Conservation (phyloP, 139 green algal genomes). For the Picochlorum sp. region DNA sequence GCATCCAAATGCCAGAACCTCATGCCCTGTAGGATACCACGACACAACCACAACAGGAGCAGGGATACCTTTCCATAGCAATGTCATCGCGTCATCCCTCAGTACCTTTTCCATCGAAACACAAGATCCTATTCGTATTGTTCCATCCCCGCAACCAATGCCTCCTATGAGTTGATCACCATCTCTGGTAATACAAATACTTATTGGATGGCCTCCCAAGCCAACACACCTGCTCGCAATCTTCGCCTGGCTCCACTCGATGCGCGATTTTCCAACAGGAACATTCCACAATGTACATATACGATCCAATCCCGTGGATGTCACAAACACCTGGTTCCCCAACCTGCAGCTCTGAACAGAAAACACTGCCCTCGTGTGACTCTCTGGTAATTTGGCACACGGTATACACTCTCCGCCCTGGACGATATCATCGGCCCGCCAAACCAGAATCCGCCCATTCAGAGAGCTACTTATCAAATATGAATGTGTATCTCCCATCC, state of each 20-base stretch:
- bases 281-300: not conserved
- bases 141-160: constrained; percentile 24
- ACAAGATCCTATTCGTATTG: constrained; percentile 9
- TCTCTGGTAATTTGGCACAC: not conserved
- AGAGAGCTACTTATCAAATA: not conserved
- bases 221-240: not conserved
- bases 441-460: not conserved
- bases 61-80: constrained; percentile 21
- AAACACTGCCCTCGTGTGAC: constrained; percentile 7
- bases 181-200: not conserved
- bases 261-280: too few relatives aligned
- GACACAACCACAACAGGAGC: constrained; percentile 16
- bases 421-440: not conserved
- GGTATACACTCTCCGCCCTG: not conserved
- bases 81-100: not conserved
- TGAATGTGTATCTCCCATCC: not conserved
- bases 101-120: not conserved
- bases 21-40: constrained; percentile 11
- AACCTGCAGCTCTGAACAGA: constrained; percentile 1
- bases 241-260: not conserved
- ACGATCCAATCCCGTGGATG: not conserved
- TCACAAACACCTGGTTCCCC: not conserved
- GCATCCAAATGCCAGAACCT: constrained; percentile 24
- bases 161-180: constrained; percentile 3
- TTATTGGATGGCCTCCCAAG: not conserved